Conservation (phyloP, 176 grass and related monocot species). For the Chloris gayana region DNA sequence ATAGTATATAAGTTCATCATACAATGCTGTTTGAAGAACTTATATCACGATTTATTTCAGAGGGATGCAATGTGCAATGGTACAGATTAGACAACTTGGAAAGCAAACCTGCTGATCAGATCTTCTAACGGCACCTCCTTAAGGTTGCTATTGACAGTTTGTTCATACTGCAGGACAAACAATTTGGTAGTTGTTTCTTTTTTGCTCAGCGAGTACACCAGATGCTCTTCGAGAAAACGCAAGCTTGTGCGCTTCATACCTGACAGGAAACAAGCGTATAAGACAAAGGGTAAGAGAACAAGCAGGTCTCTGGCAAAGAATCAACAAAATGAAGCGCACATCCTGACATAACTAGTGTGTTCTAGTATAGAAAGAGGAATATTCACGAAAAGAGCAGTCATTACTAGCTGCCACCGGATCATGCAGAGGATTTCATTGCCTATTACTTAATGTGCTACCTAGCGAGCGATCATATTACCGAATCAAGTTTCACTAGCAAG, state of each 20-base stretch:
- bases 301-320: not conserved
- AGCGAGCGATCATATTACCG: not conserved
- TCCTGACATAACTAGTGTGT: not conserved
- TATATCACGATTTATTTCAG: not conserved
- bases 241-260: conserved; percentile 40
- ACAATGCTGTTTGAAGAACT: conserved; percentile 23
- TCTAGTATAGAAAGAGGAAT: not conserved
- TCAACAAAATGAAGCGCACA: conserved; percentile 20
- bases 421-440: not conserved
- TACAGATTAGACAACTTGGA: conserved; percentile 1
- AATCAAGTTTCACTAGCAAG: not conserved
- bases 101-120: conserved; percentile 56
- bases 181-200: conserved; percentile 50
- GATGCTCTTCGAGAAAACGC: conserved; percentile 45
- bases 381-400: conserved; percentile 8
- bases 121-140: conserved; percentile 47
- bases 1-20: conserved; percentile 1
- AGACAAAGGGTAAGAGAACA: conserved; percentile 5
- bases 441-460: conserved; percentile 1
- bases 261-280: conserved; percentile 28
- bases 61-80: not conserved
- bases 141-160: conserved; percentile 22
- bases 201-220: conserved; percentile 56
- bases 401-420: not conserved
- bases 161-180: conserved; percentile 47